Conservation (phyloP, 2,329 filamentous ascomycete species). For the Fusarium temperatum region DNA sequence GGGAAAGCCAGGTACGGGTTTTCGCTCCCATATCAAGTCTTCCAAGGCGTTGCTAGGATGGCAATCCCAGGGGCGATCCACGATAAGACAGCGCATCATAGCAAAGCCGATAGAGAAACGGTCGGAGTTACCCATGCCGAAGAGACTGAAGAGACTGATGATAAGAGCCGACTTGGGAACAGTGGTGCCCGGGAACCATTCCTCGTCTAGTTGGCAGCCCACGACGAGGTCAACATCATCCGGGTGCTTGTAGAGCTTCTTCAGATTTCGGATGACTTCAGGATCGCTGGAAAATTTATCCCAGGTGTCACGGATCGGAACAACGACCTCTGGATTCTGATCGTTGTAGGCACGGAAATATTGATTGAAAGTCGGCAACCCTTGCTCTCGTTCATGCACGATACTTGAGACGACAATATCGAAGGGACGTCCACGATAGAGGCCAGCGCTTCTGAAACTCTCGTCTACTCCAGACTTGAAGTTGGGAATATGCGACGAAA, state of each 20-base stretch:
- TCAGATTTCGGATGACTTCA: too few species aligned
- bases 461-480: not conserved
- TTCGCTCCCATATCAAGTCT: not conserved
- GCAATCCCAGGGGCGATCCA: not conserved
- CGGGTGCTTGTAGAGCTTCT: not conserved
- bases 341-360: not conserved
- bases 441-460: not conserved
- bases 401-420: not conserved
- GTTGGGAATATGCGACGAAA: not conserved
- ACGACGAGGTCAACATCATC: not conserved
- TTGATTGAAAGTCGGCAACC: fast-evolving
- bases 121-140: not conserved
- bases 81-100: not conserved
- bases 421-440: fast-evolving
- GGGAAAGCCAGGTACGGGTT: not conserved
- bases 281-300: not conserved
- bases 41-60: not conserved
- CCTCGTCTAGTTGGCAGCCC: not conserved
- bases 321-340: fast-evolving
- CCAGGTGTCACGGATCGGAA: not conserved
- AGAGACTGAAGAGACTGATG: not conserved
- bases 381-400: not conserved
- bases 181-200: not conserved
- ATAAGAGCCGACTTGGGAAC: not conserved
- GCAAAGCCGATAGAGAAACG: not conserved